These are phyloP conservation scores for Kodamaea fungicola DNA, from an alignment of 1,139 yeast genomes.

Conservation along the genomic window DNA sequence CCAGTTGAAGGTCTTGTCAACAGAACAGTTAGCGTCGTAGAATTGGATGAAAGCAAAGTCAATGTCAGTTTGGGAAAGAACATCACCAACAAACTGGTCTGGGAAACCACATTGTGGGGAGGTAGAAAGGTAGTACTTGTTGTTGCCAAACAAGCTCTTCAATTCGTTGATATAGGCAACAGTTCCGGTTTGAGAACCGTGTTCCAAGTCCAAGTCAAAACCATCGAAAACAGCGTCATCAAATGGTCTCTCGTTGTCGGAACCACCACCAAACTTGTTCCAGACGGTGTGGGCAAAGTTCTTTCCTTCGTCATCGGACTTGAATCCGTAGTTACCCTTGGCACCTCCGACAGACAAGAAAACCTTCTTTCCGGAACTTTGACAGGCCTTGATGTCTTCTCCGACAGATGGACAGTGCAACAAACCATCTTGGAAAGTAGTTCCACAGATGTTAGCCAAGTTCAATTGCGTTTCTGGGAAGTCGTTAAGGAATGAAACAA, in stretches of 20 bases:
- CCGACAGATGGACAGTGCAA: constrained; percentile 15
- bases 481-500: constrained; percentile 14
- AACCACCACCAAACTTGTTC: constrained; percentile 17
- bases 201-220: constrained; percentile 18
- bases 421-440: constrained; percentile 13
- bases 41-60: constrained; percentile 19
- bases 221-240: constrained; percentile 19
- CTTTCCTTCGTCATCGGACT: constrained; percentile 11
- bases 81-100: constrained; percentile 13
- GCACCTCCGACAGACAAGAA: constrained; percentile 18
- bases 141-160: constrained; percentile 10
- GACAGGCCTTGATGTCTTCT: constrained; percentile 16
- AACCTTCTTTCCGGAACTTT: constrained; percentile 14
- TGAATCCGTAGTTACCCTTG: constrained; percentile 13
- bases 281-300: constrained; percentile 14
- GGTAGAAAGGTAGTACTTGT: constrained; percentile 14
- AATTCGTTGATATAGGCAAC: constrained; percentile 12
- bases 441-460: constrained; percentile 15
- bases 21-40: constrained; percentile 17
- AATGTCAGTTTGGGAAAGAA: constrained; percentile 10
- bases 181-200: constrained; percentile 10
- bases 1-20: constrained; percentile 16
- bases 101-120: constrained; percentile 20
- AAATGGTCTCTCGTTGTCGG: constrained; percentile 13
- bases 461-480: constrained; percentile 13